A percentile compares a stretch with the other conserved stretches of the same genome.
phyloP scores from a whole-genome alignment of 768 basidiomycete species.

The Auriscalpium microsporum region DNA sequence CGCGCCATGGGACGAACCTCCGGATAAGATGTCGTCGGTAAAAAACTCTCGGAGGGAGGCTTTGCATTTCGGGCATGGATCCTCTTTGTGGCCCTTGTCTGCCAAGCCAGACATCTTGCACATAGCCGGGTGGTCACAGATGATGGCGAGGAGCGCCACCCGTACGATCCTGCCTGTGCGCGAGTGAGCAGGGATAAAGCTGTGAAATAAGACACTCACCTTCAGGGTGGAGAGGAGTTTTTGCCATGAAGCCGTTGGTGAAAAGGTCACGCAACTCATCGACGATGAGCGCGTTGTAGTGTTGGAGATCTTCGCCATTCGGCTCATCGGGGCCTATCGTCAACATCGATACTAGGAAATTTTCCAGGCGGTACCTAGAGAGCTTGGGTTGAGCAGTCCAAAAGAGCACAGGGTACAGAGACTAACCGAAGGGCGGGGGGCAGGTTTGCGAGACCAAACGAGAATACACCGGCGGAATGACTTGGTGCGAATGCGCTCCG shows the following conservation, averaged over 20 bases:
- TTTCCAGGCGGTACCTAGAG: neutral
- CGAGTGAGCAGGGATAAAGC: too few relatives aligned
- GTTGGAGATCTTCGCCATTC: neutral
- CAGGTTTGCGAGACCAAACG: neutral
- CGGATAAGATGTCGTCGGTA: neutral
- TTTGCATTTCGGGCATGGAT: constrained; percentile 8
- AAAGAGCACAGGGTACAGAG: too few relatives aligned
- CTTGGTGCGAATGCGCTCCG: neutral
- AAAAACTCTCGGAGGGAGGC: neutral
- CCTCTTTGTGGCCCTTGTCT: constrained; percentile 4
- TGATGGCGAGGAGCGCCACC: constrained; percentile 5
- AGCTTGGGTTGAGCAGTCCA: neutral
- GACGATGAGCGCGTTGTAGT: neutral
- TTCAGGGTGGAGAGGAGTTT: neutral
- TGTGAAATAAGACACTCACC: neutral
- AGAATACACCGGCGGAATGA: neutral
- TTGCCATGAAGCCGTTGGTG: neutral
- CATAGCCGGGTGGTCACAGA: constrained; percentile 13
- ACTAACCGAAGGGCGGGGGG: neutral
- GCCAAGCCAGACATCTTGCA: constrained; percentile 13
- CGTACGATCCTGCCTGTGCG: neutral
- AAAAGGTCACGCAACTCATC: neutral
- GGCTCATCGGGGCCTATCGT: neutral
- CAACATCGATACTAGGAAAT: neutral
- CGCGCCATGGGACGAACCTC: neutral